phyloP scores from a whole-genome alignment of 2,329 filamentous ascomycete genomes.

The Nothophaeocryptopus gaeumannii region DNA sequence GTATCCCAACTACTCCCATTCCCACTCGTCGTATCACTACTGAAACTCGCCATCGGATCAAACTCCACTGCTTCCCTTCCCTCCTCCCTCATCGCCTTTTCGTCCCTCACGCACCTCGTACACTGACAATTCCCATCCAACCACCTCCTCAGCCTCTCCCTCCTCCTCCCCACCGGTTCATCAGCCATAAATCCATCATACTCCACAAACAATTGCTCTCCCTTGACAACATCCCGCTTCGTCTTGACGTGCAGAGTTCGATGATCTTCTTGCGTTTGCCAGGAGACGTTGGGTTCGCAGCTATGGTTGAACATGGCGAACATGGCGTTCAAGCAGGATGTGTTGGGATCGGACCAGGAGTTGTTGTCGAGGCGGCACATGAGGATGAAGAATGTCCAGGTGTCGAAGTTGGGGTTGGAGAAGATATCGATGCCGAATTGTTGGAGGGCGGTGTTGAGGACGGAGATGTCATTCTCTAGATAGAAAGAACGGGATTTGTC shows the following conservation, averaged over 20 bases:
- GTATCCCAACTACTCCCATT: too few relatives aligned
- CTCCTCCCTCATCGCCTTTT: conserved; percentile 1
- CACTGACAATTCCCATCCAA: conserved; percentile 30
- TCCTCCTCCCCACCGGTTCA: conserved; percentile 17
- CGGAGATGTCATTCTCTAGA: conserved; percentile 68
- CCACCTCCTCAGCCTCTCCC: conserved; percentile 26
- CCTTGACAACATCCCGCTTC: conserved; percentile 13
- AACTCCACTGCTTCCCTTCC: neutral
- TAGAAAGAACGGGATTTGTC: conserved; percentile 52
- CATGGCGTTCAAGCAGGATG: conserved; percentile 65
- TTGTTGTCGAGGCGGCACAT: conserved; percentile 84
- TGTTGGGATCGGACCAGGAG: conserved; percentile 63
- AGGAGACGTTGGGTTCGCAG: conserved; percentile 86
- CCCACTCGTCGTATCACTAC: too few relatives aligned
- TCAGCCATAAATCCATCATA: conserved; percentile 28
- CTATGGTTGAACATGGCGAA: conserved; percentile 96
- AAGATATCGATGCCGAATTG: conserved; percentile 80
- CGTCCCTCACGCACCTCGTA: conserved; percentile 28
- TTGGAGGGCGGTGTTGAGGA: conserved; percentile 68
- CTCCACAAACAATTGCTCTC: conserved; percentile 32
- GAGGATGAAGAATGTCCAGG: conserved; percentile 85
- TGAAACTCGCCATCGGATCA: too few relatives aligned
- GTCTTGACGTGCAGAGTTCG: conserved; percentile 21
- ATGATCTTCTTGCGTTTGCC: conserved; percentile 53
- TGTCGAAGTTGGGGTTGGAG: conserved; percentile 57